Conservation (phyloP, 331 rosid genomes). For the Acacia pycnantha region DNA sequence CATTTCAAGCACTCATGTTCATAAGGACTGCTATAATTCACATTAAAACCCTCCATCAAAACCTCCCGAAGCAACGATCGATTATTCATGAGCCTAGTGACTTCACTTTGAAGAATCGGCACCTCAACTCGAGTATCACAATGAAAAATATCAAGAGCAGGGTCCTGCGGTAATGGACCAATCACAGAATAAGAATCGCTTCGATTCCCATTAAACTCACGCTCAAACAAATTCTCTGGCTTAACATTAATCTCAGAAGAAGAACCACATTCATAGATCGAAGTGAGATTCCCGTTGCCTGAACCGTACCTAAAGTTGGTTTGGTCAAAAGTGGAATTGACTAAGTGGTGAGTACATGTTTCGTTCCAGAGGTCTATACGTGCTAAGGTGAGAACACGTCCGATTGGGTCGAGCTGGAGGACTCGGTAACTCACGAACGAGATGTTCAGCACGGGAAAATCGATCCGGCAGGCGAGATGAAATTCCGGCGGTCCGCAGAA, state of each 20-base stretch:
- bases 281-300: not conserved
- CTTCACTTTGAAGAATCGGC: constrained; percentile 38
- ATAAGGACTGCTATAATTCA: constrained; percentile 38
- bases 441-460: constrained; percentile 37
- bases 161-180: constrained; percentile 52
- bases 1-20: constrained; percentile 37
- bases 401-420: constrained; percentile 26
- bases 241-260: fast-evolving
- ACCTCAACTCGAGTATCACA: constrained; percentile 40
- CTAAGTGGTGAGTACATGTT: constrained; percentile 33
- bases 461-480: constrained; percentile 36
- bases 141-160: constrained; percentile 8
- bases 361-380: constrained; percentile 63
- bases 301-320: not conserved
- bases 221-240: constrained; percentile 41
- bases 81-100: constrained; percentile 11
- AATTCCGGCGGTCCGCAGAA: constrained; percentile 58
- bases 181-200: constrained; percentile 45
- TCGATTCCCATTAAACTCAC: constrained; percentile 1
- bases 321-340: constrained; percentile 34
- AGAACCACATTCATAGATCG: constrained; percentile 40
- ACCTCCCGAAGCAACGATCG: constrained; percentile 44
- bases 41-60: constrained; percentile 58
- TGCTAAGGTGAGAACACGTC: constrained; percentile 38
- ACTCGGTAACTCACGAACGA: constrained; percentile 39